Conservation (phyloP, 352 stramenopile genomes). For the Phytophthora cactorum region DNA sequence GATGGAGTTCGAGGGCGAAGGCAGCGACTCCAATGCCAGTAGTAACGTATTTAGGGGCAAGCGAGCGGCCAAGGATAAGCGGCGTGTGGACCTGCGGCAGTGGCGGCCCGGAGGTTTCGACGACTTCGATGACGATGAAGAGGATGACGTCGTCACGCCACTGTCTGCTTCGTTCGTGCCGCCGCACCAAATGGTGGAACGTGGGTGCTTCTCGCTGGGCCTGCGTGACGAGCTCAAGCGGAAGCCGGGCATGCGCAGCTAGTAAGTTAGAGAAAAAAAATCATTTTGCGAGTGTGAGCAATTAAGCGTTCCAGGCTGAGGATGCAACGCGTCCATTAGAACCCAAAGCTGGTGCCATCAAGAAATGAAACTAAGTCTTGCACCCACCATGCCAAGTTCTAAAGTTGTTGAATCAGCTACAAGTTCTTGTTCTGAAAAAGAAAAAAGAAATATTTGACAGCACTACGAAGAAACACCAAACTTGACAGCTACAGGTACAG, state of each 20-base stretch:
- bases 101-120: conserved; percentile 23
- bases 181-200: conserved; percentile 75
- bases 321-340: conserved; percentile 21
- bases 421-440: not conserved
- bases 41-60: conserved; percentile 39
- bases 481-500: not conserved
- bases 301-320: not conserved
- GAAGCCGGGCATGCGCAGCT: conserved; percentile 37
- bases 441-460: conserved; percentile 6
- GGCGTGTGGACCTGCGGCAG: conserved; percentile 15
- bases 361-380: conserved; percentile 6
- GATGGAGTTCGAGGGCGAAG: conserved; percentile 70
- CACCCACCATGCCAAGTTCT: not conserved
- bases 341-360: not conserved
- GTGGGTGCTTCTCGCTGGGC: conserved; percentile 75
- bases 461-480: not conserved
- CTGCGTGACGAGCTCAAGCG: conserved; percentile 76
- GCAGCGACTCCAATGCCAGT: conserved; percentile 19
- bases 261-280: conserved; percentile 16
- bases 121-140: conserved; percentile 34
- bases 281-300: conserved; percentile 16
- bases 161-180: conserved; percentile 76
- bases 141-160: conserved; percentile 32
- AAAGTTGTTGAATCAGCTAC: not conserved
- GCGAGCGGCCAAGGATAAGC: conserved; percentile 13